Percentiles rank a stretch among this genome's conserved stretches.
These are phyloP conservation scores for Eucalyptus leucophloia DNA, from an alignment of 345 rosid species.

Conservation along the genomic window DNA sequence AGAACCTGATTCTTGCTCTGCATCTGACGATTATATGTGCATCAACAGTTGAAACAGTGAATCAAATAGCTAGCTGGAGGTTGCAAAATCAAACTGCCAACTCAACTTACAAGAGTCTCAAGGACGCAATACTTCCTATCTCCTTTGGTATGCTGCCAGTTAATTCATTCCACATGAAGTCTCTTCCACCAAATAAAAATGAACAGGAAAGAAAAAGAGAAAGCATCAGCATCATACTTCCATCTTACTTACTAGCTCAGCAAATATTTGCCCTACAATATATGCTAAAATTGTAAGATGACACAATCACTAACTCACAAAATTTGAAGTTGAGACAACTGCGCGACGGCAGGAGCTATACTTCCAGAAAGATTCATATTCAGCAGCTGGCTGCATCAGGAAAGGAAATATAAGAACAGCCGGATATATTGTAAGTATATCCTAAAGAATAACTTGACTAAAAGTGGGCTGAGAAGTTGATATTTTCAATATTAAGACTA, in stretches of 20 bases:
- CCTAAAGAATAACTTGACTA: not conserved
- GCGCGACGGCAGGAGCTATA: conserved; percentile 66
- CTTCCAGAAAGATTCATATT: conserved; percentile 78
- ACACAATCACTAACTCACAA: conserved; percentile 37
- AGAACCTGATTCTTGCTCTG: not conserved
- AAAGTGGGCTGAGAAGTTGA: not conserved
- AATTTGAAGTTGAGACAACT: conserved; percentile 43
- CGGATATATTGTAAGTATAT: not conserved
- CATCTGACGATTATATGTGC: not conserved
- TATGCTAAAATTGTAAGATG: not conserved
- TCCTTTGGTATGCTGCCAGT: conserved; percentile 80
- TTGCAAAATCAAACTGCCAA: not conserved
- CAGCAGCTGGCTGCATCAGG: conserved; percentile 47
- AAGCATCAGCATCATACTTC: not conserved
- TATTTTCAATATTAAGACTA: not conserved
- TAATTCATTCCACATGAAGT: conserved; percentile 89
- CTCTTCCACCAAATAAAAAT: conserved; percentile 19
- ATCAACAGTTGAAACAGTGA: not conserved
- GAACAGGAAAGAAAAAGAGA: not conserved
- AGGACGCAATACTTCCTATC: conserved; percentile 62
- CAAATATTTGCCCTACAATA: not conserved
- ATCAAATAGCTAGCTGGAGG: not conserved
- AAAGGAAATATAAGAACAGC: not conserved
- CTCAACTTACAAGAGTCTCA: conserved; percentile 69
- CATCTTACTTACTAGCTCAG: not conserved